A percentile compares a stretch with the other conserved stretches of the same genome.
Conservation (phyloP, 2,329 filamentous ascomycete species). For the Daldinia eschscholtzii region DNA sequence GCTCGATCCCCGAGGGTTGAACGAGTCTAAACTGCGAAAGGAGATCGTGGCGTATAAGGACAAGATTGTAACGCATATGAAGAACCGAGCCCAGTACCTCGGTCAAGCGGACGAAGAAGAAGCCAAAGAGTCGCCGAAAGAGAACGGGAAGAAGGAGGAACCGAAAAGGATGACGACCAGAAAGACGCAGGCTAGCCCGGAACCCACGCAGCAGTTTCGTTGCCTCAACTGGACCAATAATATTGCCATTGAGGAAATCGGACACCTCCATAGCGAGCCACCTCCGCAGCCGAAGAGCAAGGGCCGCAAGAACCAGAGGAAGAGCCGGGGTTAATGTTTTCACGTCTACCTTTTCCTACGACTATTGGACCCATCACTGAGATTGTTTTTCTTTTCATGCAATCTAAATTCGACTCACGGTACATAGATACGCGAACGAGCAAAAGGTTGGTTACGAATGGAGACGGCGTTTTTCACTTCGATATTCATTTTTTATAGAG, state of each 20-base stretch:
- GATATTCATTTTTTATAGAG: constrained; percentile 6
- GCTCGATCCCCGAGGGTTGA: constrained; percentile 87
- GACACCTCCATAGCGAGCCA: constrained; percentile 68
- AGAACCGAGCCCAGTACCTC: constrained; percentile 80
- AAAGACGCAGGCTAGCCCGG: constrained; percentile 61
- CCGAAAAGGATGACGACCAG: constrained; percentile 63
- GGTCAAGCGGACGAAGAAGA: constrained; percentile 56
- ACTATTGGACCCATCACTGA: constrained; percentile 2
- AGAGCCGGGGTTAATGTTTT: constrained; percentile 49
- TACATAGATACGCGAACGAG: constrained; percentile 23
- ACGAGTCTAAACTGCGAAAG: constrained; percentile 89
- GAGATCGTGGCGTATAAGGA: constrained; percentile 83
- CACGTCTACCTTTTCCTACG: neutral
- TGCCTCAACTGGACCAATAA: constrained; percentile 69
- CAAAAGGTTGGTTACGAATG: constrained; percentile 17
- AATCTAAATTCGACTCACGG: constrained; percentile 1
- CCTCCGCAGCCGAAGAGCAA: constrained; percentile 65
- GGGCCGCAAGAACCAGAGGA: constrained; percentile 64
- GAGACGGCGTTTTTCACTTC: constrained; percentile 9
- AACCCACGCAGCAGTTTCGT: constrained; percentile 60
- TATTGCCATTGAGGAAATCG: constrained; percentile 68
- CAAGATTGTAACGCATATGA: constrained; percentile 83
- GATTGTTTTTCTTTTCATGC: neutral
- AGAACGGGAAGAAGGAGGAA: constrained; percentile 51
- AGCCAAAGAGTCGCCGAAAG: constrained; percentile 17